These are phyloP conservation scores for Phlegmacium glaucopus DNA, from an alignment of 768 basidiomycete genomes.

Conservation along the genomic window DNA sequence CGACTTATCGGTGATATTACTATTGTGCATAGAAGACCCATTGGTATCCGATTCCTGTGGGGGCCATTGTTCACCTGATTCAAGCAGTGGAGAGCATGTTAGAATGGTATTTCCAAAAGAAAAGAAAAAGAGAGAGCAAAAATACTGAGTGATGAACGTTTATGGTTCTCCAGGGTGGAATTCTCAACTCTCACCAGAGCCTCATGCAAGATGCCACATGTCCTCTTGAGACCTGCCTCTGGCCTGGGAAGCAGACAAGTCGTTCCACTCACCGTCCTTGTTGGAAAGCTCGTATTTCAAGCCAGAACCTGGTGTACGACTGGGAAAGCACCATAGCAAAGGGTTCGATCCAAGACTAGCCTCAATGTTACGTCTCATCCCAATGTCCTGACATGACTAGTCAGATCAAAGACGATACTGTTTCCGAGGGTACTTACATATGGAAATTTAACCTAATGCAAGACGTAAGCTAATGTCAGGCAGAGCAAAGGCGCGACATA, in stretches of 20 bases:
- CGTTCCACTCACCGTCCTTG: conserved; percentile 72
- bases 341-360: conserved; percentile 76
- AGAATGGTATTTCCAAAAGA: background rate
- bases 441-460: conserved; percentile 80
- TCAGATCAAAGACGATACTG: conserved; percentile 9
- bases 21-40: conserved; percentile 24
- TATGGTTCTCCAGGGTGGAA: conserved; percentile 5
- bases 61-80: conserved; percentile 56
- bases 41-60: conserved; percentile 60
- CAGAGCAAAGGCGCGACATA: conserved; percentile 20
- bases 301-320: conserved; percentile 62
- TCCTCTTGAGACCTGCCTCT: conserved; percentile 8
- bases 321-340: conserved; percentile 84
- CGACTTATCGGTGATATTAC: conserved; percentile 46
- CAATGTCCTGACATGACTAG: conserved; percentile 64
- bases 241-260: conserved; percentile 28
- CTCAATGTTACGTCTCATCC: conserved; percentile 65
- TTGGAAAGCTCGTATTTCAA: conserved; percentile 71
- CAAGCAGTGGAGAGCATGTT: background rate
- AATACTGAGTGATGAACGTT: conserved; percentile 10
- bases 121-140: background rate
- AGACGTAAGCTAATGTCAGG: conserved; percentile 1
- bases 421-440: conserved; percentile 54
- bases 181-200: conserved; percentile 13
- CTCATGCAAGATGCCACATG: conserved; percentile 18